Base-by-base conservation (phyloP, 139 green algal genomes). In the Chlamydomonas sp. region DNA sequence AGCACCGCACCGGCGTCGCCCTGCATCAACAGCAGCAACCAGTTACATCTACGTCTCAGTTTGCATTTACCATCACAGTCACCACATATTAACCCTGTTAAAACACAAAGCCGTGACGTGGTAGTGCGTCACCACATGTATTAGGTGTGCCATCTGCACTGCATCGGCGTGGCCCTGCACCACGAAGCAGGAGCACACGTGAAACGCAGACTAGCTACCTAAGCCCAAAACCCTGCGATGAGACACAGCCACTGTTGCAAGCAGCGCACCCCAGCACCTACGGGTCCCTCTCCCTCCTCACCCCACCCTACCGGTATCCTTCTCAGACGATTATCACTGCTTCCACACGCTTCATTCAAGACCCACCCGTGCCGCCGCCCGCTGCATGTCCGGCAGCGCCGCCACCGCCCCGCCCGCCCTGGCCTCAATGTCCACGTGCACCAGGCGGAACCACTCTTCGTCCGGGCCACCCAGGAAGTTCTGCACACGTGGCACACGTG, bases 371-470 rank as follows among this genome's bases (percentile, higher is more conserved):
- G 58, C 31, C 63, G 87, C 90, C n/a, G 88, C 91, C 9, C 73
- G 58, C 88, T 92, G 86, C 80, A 91, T 71, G 0, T 57, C 67
- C 57, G 60, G 69, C 7, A 91, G 86, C 75, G 68, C 79, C 58
- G 89, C 84, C 16, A 92, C 59, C 2, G 87, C 91, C 10, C 78
- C 68, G 66, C 79, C 89, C 10, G 89, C 85, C 10, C 78, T 17
- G 1, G 89, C 91, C 83, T 94, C 91, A 60, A 94, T 94, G 57
- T 90, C 85, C 15, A 94, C 81, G n/a, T 94, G 91, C 68, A 94
- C 85, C 58, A 92, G 74, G 5, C 91, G 69, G 69, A 94, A 94
- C 80, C 88, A 91, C 89, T 93, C 89, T 82, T 94, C 89, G 62
- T 94, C 91, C 20, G 85, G 60, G 18, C 89, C 88, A 2, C 87